These are phyloP conservation scores for Hura crepitans DNA, from an alignment of 441 rosid species.

Conservation along the genomic window DNA sequence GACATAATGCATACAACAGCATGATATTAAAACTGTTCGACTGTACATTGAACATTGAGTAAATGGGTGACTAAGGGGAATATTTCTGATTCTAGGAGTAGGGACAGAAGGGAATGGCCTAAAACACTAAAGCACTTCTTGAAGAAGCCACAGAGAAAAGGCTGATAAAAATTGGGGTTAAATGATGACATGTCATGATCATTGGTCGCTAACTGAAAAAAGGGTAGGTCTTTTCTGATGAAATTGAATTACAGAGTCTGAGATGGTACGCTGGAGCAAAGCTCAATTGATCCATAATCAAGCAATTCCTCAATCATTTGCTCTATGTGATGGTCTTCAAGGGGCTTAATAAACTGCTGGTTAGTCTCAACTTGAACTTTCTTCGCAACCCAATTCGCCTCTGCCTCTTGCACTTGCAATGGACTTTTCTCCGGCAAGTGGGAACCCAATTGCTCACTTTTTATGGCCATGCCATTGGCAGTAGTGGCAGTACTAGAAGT, in stretches of 20 bases:
- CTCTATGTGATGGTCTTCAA: slow-evolving; percentile 88
- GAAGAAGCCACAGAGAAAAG: slow-evolving; percentile 11
- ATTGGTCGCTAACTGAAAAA: not conserved
- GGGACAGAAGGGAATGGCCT: no score
- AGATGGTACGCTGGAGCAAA: slow-evolving; percentile 49
- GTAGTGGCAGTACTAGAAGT: not conserved
- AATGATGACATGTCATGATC: slow-evolving; percentile 27
- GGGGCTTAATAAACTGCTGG: slow-evolving; percentile 44
- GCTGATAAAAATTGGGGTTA: slow-evolving; percentile 29
- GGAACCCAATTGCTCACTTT: slow-evolving; percentile 23
- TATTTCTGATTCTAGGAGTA: no score
- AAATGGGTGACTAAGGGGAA: slow-evolving; percentile 25
- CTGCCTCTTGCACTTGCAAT: slow-evolving; percentile 32
- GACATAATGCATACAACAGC: slow-evolving; percentile 20
- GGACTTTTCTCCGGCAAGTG: slow-evolving; percentile 31
- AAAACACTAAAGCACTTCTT: slow-evolving; percentile 14
- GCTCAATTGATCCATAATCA: slow-evolving; percentile 71
- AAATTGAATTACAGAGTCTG: slow-evolving; percentile 34
- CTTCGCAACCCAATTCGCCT: slow-evolving; percentile 36
- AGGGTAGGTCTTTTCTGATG: not conserved
- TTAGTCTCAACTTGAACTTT: slow-evolving; percentile 32
- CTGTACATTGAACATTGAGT: slow-evolving; percentile 35
- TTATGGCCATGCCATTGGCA: slow-evolving; percentile 29
- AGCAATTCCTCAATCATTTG: slow-evolving; percentile 95
- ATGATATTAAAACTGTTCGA: slow-evolving; percentile 17